These are phyloP conservation scores for Excoecaria cochinchinensis DNA, from an alignment of 345 rosid genomes.

Conservation along the genomic window DNA sequence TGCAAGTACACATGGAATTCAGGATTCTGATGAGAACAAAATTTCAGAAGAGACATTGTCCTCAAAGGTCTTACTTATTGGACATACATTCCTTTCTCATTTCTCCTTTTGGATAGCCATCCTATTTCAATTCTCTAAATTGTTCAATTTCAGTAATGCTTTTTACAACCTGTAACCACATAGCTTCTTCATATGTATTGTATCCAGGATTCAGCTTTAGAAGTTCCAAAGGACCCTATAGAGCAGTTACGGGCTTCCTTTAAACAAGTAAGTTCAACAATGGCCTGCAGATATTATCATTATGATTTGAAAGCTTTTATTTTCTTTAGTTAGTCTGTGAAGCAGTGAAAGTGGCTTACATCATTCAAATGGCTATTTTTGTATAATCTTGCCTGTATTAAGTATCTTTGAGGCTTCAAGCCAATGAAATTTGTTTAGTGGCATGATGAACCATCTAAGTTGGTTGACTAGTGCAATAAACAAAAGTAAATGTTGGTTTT, in stretches of 20 bases:
- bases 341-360: not conserved
- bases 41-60: slow-evolving; percentile 32
- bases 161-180: not conserved
- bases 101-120: not conserved
- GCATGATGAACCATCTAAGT: not conserved
- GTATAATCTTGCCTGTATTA: not conserved
- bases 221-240: slow-evolving; percentile 14
- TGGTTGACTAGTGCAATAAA: not conserved
- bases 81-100: not conserved
- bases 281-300: not conserved
- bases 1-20: slow-evolving; percentile 33
- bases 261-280: slow-evolving; percentile 38
- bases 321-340: not conserved
- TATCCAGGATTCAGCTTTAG: slow-evolving; percentile 38
- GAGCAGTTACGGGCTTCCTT: slow-evolving; percentile 28
- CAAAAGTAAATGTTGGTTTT: not conserved
- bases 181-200: slow-evolving; percentile 15
- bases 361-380: not conserved
- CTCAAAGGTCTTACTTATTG: slow-evolving; percentile 43
- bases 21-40: slow-evolving; percentile 44
- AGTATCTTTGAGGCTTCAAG: not conserved
- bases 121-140: not conserved
- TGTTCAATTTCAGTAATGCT: not conserved
- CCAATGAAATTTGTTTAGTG: not conserved
- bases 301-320: not conserved